These are phyloP conservation scores for Eimeria zaria DNA, from an alignment of 169 alveolate genomes.

Conservation along the genomic window DNA sequence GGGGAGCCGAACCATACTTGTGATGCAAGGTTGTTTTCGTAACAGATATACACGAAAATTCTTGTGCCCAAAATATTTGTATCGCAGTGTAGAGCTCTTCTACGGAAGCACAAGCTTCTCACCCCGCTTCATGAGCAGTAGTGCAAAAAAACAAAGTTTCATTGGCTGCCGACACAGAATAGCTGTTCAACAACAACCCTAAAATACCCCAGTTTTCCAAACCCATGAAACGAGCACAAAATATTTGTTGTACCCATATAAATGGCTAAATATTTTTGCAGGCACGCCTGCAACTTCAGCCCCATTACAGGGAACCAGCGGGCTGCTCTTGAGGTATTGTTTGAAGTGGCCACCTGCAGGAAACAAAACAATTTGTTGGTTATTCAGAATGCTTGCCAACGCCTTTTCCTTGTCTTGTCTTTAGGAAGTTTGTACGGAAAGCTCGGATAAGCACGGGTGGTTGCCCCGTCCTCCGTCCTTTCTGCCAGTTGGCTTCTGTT, in stretches of 20 bases:
- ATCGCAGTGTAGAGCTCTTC: neutral
- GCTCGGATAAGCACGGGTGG: neutral
- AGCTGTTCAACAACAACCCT: neutral
- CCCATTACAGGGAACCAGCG: neutral
- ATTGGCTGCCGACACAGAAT: too few species aligned
- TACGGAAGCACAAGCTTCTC: neutral
- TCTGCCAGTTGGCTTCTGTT: neutral
- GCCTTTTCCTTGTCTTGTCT: neutral
- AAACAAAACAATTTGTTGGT: neutral
- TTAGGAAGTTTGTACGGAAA: neutral
- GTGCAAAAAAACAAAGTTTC: neutral
- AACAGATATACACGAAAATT: neutral
- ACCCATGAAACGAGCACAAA: neutral
- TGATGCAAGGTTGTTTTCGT: neutral
- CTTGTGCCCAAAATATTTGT: neutral
- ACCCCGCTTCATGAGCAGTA: neutral
- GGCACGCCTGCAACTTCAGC: neutral
- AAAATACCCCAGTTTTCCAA: neutral
- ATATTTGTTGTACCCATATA: neutral
- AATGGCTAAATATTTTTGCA: too few species aligned
- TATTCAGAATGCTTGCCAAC: neutral
- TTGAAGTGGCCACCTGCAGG: neutral
- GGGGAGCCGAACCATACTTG: too few species aligned
- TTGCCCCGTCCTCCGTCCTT: neutral
- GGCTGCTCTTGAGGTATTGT: neutral